These are phyloP conservation scores for Geotrichum cucujoidarum DNA, from an alignment of 1,139 yeast genomes.

Conservation along the genomic window DNA sequence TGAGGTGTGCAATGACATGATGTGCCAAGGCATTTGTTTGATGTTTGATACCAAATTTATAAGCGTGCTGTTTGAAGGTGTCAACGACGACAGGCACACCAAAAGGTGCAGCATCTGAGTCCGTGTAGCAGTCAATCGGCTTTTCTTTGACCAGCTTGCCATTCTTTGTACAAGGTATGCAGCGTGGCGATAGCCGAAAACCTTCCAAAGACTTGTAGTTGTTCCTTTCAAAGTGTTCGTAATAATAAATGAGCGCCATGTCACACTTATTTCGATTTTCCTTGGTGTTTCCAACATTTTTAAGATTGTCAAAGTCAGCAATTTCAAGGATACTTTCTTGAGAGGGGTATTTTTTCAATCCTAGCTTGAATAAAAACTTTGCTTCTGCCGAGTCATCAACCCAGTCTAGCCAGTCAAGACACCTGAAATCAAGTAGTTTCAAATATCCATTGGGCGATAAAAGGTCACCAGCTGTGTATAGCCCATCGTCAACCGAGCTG, in stretches of 20 bases:
- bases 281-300: constrained; percentile 2
- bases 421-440: constrained; percentile 30
- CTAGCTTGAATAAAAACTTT: constrained; percentile 32
- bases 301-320: constrained; percentile 12
- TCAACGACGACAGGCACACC: constrained; percentile 33
- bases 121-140: constrained; percentile 32
- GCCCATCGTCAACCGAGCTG: constrained; percentile 25
- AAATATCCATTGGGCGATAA: constrained; percentile 35
- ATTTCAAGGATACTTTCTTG: constrained; percentile 26
- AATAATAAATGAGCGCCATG: constrained; percentile 28
- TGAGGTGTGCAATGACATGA: constrained; percentile 25
- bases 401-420: constrained; percentile 35
- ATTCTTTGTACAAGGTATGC: constrained; percentile 27
- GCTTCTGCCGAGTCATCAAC: constrained; percentile 32
- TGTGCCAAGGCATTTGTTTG: constrained; percentile 28
- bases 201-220: constrained; percentile 24
- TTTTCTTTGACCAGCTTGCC: constrained; percentile 21
- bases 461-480: constrained; percentile 27
- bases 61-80: constrained; percentile 28
- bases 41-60: constrained; percentile 34
- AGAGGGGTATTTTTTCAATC: constrained; percentile 32
- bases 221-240: constrained; percentile 21
- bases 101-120: constrained; percentile 28
- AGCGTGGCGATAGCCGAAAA: constrained; percentile 14
- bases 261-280: constrained; percentile 18